Evolutionary conservation across 2,329 filamentous ascomycete genomes (phyloP).

Genomic region (Penicillium hordei): DNA sequence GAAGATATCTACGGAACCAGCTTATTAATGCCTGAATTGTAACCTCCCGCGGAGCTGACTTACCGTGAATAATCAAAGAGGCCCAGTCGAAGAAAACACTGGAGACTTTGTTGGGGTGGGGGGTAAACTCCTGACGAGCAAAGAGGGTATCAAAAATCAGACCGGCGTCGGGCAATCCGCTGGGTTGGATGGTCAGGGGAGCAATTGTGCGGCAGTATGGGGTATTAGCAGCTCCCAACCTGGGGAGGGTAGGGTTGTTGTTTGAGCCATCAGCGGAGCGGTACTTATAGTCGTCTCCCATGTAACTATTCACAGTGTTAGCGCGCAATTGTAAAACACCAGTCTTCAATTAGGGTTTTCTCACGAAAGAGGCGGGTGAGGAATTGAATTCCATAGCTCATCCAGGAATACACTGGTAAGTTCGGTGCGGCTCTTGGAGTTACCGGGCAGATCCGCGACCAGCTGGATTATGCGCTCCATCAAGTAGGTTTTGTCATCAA

Average conservation of each 20-base stretch:
- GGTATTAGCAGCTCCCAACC: slow-evolving; percentile 66
- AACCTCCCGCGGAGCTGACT: slow-evolving; percentile 6
- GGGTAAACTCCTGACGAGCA: slow-evolving; percentile 44
- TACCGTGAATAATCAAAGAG: slow-evolving; percentile 70
- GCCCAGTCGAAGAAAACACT: slow-evolving; percentile 72
- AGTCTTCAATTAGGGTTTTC: slow-evolving; percentile 3
- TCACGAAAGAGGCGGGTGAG: slow-evolving; percentile 70
- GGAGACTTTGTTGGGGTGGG: slow-evolving; percentile 70
- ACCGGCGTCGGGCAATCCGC: slow-evolving; percentile 66
- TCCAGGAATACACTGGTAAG: slow-evolving; percentile 68
- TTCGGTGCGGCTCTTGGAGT: slow-evolving; percentile 61
- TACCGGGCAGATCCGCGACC: slow-evolving; percentile 62
- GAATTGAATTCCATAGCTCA: slow-evolving; percentile 68
- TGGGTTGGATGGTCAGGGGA: slow-evolving; percentile 59
- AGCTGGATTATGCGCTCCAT: slow-evolving; percentile 72
- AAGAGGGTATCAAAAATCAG: slow-evolving; percentile 49
- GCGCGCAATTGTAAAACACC: background rate
- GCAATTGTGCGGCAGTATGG: slow-evolving; percentile 66
- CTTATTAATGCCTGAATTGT: background rate
- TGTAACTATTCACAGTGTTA: slow-evolving; percentile 34
- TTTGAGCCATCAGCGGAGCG: slow-evolving; percentile 68
- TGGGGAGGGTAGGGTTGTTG: slow-evolving; percentile 68
- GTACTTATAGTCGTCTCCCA: slow-evolving; percentile 61
- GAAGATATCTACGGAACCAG: slow-evolving; percentile 58
- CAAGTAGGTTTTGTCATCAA: slow-evolving; percentile 74